Conservation (phyloP, 148 eudicot genomes). For the Persicaria maculosa region DNA sequence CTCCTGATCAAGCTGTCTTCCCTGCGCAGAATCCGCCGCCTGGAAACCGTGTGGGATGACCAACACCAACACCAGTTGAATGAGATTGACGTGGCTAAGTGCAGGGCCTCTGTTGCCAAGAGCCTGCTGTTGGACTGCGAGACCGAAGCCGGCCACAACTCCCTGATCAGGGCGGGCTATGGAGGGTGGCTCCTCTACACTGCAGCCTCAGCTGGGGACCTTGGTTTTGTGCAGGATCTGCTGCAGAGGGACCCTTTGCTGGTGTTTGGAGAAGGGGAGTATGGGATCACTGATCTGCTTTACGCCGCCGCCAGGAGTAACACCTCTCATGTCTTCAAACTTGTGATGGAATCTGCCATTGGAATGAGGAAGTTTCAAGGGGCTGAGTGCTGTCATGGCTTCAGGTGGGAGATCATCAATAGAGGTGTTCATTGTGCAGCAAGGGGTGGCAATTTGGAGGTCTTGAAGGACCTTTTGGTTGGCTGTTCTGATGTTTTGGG, state of each 20-base stretch:
- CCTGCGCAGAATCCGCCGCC: slow-evolving; percentile 60
- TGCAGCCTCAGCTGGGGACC: slow-evolving; percentile 74
- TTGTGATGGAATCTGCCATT: slow-evolving; percentile 38
- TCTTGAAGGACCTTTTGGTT: slow-evolving; percentile 49
- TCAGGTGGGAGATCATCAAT: slow-evolving; percentile 49
- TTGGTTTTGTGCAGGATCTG: slow-evolving; percentile 52
- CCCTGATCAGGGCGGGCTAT: slow-evolving; percentile 65
- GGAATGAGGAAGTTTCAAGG: slow-evolving; percentile 13
- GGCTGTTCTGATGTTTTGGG: slow-evolving; percentile 48
- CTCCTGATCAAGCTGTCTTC: slow-evolving; percentile 79
- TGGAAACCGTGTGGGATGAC: slow-evolving; percentile 71
- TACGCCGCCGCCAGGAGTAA: slow-evolving; percentile 74
- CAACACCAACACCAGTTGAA: neutral
- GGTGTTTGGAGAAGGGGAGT: slow-evolving; percentile 76
- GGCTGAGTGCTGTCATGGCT: slow-evolving; percentile 21
- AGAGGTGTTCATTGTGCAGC: slow-evolving; percentile 73
- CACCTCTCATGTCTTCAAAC: slow-evolving; percentile 50
- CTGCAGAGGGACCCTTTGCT: slow-evolving; percentile 43
- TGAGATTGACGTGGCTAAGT: slow-evolving; percentile 35
- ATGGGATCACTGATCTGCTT: slow-evolving; percentile 65
- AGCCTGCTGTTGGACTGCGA: slow-evolving; percentile 45
- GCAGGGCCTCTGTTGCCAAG: slow-evolving; percentile 51
- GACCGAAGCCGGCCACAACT: slow-evolving; percentile 28
- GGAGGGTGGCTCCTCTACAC: slow-evolving; percentile 90
- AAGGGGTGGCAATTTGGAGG: slow-evolving; percentile 66